Evolutionary conservation across 768 basidiomycete genomes (phyloP).

Genomic region (Termitomyces sp.): DNA sequence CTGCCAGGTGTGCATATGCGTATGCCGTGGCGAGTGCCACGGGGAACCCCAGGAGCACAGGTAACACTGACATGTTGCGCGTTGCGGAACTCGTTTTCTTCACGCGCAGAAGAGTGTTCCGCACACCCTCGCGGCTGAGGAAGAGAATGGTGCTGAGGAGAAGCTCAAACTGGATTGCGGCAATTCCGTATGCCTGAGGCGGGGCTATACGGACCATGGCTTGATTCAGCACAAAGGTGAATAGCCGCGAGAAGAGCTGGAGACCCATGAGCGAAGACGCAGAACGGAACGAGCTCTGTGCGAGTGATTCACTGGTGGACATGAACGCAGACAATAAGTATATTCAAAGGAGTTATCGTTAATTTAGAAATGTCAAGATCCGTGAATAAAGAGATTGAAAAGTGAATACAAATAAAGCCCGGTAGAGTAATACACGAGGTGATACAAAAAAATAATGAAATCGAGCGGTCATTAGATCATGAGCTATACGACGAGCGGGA

Average conservation of each 20-base stretch:
- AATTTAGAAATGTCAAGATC: not conserved
- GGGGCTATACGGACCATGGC: slow-evolving; percentile 77
- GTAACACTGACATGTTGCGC: slow-evolving; percentile 55
- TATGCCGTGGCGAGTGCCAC: slow-evolving; percentile 46
- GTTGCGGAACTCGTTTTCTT: slow-evolving; percentile 19
- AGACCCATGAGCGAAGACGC: slow-evolving; percentile 71
- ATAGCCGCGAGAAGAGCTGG: slow-evolving; percentile 75
- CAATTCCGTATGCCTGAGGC: slow-evolving; percentile 83
- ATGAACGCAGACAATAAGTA: not conserved
- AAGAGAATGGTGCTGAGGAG: slow-evolving; percentile 87
- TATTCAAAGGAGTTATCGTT: no score
- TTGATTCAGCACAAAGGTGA: slow-evolving; percentile 91
- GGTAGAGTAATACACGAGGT: slow-evolving; percentile 9
- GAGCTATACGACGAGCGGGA: slow-evolving; percentile 7
- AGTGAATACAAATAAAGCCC: slow-evolving; percentile 4
- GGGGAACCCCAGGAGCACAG: slow-evolving; percentile 63
- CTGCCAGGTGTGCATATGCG: slow-evolving; percentile 51
- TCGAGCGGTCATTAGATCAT: slow-evolving; percentile 11
- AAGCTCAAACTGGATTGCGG: slow-evolving; percentile 92
- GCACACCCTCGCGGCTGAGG: slow-evolving; percentile 87
- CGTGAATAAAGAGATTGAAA: not conserved
- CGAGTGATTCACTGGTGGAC: slow-evolving; percentile 17
- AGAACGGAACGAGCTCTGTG: slow-evolving; percentile 34
- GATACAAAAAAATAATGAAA: slow-evolving; percentile 7
- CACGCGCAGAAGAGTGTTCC: slow-evolving; percentile 76